Percentiles rank a stretch among this genome's conserved stretches.
Evolutionary conservation across 148 eudicot genomes (phyloP).

Genomic region (Spergularia bocconei): DNA sequence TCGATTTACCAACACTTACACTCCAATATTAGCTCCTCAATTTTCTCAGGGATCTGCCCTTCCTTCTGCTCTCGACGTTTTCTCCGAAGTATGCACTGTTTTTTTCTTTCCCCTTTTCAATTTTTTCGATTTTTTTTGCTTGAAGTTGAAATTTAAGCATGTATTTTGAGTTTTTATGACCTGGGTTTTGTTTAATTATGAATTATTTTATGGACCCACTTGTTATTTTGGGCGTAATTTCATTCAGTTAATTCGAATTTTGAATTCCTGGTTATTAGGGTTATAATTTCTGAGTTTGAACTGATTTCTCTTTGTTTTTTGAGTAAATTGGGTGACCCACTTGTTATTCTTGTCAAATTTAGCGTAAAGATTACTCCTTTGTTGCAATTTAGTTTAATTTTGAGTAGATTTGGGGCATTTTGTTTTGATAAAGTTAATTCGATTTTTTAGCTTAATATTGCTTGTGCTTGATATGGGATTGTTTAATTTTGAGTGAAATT

Average conservation of each 20-base stretch:
- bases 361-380: background rate
- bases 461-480: background rate
- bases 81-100: slow-evolving; percentile 57
- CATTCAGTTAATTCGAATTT: background rate
- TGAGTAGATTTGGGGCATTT: background rate
- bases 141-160: background rate
- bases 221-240: slow-evolving; percentile 14
- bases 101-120: background rate
- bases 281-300: background rate
- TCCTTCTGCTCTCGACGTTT: slow-evolving; percentile 85
- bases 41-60: slow-evolving; percentile 51
- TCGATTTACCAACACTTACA: slow-evolving; percentile 31
- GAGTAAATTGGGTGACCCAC: background rate
- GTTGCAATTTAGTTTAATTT: background rate
- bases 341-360: background rate
- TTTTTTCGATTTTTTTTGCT: background rate
- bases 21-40: slow-evolving; percentile 45
- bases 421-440: background rate
- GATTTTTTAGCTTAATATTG: background rate
- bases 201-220: slow-evolving; percentile 9
- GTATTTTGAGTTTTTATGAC: background rate
- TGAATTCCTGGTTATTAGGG: background rate
- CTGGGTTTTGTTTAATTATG: slow-evolving; percentile 9
- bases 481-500: background rate
- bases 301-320: background rate